phyloP scores from a whole-genome alignment of 768 basidiomycete genomes.

The Hygrophoropsis aurantiaca region DNA sequence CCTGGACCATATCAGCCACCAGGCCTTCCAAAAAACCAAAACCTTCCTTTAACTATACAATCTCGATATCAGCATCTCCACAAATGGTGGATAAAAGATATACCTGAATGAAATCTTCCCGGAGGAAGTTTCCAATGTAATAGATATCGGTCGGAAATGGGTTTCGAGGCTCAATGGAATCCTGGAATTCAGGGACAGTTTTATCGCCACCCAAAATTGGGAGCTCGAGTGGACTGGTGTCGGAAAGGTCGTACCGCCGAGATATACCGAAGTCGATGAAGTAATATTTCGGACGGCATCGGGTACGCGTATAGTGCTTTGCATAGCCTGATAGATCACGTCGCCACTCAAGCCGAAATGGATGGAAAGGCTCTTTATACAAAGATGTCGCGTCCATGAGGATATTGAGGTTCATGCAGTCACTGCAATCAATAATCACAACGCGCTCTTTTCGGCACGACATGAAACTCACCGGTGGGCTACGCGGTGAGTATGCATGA shows the following conservation, averaged over 20 bases:
- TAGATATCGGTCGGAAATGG: constrained; percentile 47
- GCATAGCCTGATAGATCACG: constrained; percentile 19
- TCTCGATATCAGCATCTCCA: background rate
- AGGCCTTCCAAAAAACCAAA: constrained; percentile 25
- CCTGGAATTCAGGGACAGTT: constrained; percentile 38
- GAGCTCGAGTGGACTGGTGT: constrained; percentile 22
- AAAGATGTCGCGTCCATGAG: constrained; percentile 27
- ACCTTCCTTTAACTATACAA: constrained; percentile 2
- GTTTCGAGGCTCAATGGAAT: constrained; percentile 22
- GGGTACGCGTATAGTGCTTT: constrained; percentile 28
- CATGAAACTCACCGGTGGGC: constrained; percentile 32
- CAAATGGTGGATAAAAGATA: background rate
- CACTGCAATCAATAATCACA: constrained; percentile 13
- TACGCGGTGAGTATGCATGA: constrained; percentile 34
- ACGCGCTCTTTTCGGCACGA: background rate
- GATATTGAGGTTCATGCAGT: constrained; percentile 29
- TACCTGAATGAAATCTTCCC: constrained; percentile 33
- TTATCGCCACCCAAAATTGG: constrained; percentile 42
- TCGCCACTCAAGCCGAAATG: constrained; percentile 8
- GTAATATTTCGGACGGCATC: constrained; percentile 29
- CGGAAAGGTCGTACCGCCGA: constrained; percentile 22
- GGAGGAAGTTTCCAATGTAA: constrained; percentile 40
- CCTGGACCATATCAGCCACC: constrained; percentile 31
- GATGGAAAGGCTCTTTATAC: constrained; percentile 27
- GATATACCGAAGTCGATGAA: constrained; percentile 39